Evolutionary conservation across 2,329 filamentous ascomycete genomes (phyloP).

Genomic region (Pezicula radicicola): DNA sequence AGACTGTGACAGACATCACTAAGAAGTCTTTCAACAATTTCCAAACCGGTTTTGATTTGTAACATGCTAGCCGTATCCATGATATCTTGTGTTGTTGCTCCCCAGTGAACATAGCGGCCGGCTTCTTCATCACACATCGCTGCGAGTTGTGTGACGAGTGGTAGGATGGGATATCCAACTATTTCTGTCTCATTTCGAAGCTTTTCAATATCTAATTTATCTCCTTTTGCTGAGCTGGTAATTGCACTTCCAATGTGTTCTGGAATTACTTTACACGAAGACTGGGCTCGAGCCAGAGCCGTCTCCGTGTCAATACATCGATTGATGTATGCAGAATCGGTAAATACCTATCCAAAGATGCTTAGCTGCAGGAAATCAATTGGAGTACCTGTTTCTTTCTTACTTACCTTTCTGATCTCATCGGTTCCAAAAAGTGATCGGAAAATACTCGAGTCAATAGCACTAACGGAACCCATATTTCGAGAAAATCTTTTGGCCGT

Average conservation of each 20-base stretch:
- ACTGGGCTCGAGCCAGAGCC: slow-evolving; percentile 48
- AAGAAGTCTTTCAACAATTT: slow-evolving; percentile 43
- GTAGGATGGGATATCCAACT: slow-evolving; percentile 51
- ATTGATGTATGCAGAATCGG: slow-evolving; percentile 45
- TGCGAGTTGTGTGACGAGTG: slow-evolving; percentile 45
- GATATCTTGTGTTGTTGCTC: slow-evolving; percentile 57
- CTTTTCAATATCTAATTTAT: slow-evolving; percentile 39
- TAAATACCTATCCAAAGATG: slow-evolving; percentile 33
- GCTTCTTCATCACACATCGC: slow-evolving; percentile 27
- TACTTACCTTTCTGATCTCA: slow-evolving; percentile 38
- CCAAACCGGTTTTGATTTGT: slow-evolving; percentile 48
- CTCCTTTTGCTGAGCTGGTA: slow-evolving; percentile 27
- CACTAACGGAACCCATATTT: slow-evolving; percentile 25
- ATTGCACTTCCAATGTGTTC: slow-evolving; percentile 31
- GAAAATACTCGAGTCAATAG: slow-evolving; percentile 47
- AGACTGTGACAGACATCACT: slow-evolving; percentile 39
- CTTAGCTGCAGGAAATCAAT: neutral
- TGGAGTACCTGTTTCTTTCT: neutral
- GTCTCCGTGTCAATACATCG: slow-evolving; percentile 48
- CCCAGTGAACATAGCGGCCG: slow-evolving; percentile 53
- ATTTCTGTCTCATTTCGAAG: slow-evolving; percentile 43
- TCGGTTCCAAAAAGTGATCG: slow-evolving; percentile 48
- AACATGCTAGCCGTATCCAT: slow-evolving; percentile 53
- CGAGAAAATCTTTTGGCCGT: neutral
- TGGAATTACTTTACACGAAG: slow-evolving; percentile 43